Evolutionary conservation across 129 eudicot species (phyloP), one percentile per base, ranked within the genome.

Genomic region (Pittosporum tobira): DNA sequence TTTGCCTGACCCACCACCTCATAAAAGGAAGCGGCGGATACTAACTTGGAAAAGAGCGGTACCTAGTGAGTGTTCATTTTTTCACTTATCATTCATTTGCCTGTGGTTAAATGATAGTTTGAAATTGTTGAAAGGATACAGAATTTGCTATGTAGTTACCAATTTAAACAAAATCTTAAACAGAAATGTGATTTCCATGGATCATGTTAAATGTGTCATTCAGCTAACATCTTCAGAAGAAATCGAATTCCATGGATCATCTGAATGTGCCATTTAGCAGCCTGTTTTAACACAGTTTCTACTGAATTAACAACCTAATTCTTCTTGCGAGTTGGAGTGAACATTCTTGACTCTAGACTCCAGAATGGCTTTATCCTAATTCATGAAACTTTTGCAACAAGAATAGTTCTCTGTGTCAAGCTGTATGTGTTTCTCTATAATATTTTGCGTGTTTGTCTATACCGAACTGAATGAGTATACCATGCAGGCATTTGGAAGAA

Each of bases 1-100:
- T 22, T 76, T 84, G 53, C 90, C 96, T 5, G 82, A 88, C 72
- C 94, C 96, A 0, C 94, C 96, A 0, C 96, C 90, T 45, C 87
- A 81, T 72, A 57, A 76, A 36, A 84, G 71, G 51, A 81, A 75
- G 69, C 71, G 82, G 46, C 63, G 77, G 11, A 71, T 81, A 28
- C 65, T 88, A 37, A 78, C 96, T 16, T 71, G 75, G 80, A 75
- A 64, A n/a, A 48, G 96, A 88, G 67, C 68, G 72, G 14, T 84
- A 66, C 55, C 69, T 81, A 36, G 96, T 88, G 10, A 72, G 81
- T 67, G n/a, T 26, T 64, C 43, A 25, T 62, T 26, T 22, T 16
- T 27, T 23, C 7, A 6, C 40, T 34, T 34, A 34, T 34, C 10
- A 15, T 0, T 13, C 29, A 28, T 1, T 27, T 28, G 59, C 59